Percentiles rank a stretch among this genome's conserved stretches.
Conservation (phyloP, 306 rosid species). For the Neltuma alba region DNA sequence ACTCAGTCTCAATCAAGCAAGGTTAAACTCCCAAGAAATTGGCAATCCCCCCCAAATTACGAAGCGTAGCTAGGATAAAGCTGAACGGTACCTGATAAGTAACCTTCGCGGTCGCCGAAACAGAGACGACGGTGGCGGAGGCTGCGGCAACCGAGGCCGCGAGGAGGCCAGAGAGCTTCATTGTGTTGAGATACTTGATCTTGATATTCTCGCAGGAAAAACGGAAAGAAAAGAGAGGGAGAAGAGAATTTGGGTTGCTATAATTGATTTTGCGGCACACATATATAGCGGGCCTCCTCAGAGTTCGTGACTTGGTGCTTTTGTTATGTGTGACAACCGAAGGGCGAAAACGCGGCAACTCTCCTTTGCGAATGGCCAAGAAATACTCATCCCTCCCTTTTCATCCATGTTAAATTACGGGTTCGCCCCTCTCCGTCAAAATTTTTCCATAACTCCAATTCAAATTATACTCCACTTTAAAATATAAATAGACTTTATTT, state of each 20-base stretch:
- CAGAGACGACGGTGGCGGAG: conserved; percentile 45
- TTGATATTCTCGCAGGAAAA: neutral
- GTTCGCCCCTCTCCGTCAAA: neutral
- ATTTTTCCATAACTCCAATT: neutral
- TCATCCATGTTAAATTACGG: neutral
- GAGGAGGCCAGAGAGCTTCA: conserved; percentile 59
- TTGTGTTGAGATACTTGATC: neutral
- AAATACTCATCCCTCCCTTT: neutral
- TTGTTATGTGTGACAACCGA: neutral
- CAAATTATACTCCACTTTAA: too few species aligned
- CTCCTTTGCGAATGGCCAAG: neutral
- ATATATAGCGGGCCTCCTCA: neutral
- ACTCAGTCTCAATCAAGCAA: neutral
- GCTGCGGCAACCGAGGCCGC: conserved; percentile 67
- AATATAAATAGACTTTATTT: too few species aligned
- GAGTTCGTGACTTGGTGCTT: neutral
- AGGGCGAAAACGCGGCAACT: neutral
- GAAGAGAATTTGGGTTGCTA: neutral
- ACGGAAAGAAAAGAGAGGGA: neutral
- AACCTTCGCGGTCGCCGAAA: conserved; percentile 28
- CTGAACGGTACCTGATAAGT: conserved; percentile 45
- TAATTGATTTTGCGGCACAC: neutral
- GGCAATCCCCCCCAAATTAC: neutral
- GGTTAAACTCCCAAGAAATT: neutral
- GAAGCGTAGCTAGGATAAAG: neutral